Conservation (phyloP, 495 filamentous ascomycete genomes). For the Letharia columbiana region DNA sequence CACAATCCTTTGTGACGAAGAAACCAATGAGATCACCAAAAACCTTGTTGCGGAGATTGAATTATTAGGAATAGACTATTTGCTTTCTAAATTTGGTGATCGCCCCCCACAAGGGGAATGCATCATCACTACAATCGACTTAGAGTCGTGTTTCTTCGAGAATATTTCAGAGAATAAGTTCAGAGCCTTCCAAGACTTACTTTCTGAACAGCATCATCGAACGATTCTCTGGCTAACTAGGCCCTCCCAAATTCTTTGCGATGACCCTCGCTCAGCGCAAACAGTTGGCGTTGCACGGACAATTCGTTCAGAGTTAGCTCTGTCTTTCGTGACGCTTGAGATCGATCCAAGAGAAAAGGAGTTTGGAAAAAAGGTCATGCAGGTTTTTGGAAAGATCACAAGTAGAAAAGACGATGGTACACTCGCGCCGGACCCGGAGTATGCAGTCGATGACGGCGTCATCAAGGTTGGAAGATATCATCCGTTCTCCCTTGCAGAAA, state of each 20-base stretch:
- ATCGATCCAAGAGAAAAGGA: slow-evolving; percentile 7
- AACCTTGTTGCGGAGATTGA: neutral
- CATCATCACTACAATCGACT: slow-evolving; percentile 31
- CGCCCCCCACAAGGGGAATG: slow-evolving; percentile 20
- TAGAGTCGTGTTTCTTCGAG: slow-evolving; percentile 31
- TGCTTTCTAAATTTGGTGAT: neutral
- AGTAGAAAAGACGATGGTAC: slow-evolving; percentile 7
- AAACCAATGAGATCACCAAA: neutral
- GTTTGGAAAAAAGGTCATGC: neutral
- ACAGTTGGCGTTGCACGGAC: slow-evolving; percentile 6
- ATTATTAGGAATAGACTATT: neutral
- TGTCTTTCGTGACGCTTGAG: slow-evolving; percentile 10
- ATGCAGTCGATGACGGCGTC: slow-evolving; percentile 8
- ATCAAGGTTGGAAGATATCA: slow-evolving; percentile 18
- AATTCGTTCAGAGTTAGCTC: slow-evolving; percentile 6
- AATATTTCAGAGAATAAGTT: slow-evolving; percentile 29
- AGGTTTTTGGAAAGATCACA: slow-evolving; percentile 15
- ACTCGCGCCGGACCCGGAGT: slow-evolving; percentile 17
- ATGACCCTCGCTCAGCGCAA: slow-evolving; percentile 26
- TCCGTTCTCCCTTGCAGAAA: slow-evolving; percentile 18
- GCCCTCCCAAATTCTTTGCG: slow-evolving; percentile 28
- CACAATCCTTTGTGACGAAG: neutral
- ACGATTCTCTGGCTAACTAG: slow-evolving; percentile 31
- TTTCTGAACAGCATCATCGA: slow-evolving; percentile 22
- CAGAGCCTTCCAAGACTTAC: slow-evolving; percentile 26